Evolutionary conservation across 139 green algal genomes (phyloP), one percentile per base, ranked within the genome.

Genomic region (Nannochloris sp.): DNA sequence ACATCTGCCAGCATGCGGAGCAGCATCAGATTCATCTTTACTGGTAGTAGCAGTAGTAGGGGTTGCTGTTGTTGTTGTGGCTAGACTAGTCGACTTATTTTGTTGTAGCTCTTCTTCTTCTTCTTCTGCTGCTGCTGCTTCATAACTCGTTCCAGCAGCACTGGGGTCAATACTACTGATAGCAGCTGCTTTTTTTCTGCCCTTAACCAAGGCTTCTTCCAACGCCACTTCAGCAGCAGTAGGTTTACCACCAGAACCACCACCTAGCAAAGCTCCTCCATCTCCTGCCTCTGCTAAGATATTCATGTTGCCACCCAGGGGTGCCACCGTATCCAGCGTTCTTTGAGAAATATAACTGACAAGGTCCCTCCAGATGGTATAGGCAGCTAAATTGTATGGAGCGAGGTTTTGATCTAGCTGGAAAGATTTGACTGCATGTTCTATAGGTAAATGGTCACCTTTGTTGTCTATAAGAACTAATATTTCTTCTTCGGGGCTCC

Each of bases 381-480:
- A 80, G 39, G 29, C 46, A 42, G 44, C 8, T n/a, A 95, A 72
- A 73, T 90, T 72, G 72, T 95, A 95, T 0, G 88, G 88, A 6
- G 85, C 88, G 33, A 95, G 63, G 31, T 63, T 34, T 2, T 30
- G 10, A 54, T 95, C 88, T 73, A 95, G 91, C 35, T 95, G 81
- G 67, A 86, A 91, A 14, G 64, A 70, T 10, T 61, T 56, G 24
- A 92, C 85, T 12, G 80, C 88, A 0, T 38, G 56, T 36, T 59
- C 12, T 12, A 9, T 19, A 9, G 9, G 30, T 23, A 12, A 9
- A 12, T 19, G 9, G 9, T 59, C 30, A 34, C 12, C 30, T 19
- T 59, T 12, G 12, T 59, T 12, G 9, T 9, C 12, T 36, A 59
- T 12, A 36, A 10, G 48, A 19, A 39, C 30, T 12, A 59, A 39